Conservation (phyloP, 805 yeast species). For the Scheffersomyces stipitis region DNA sequence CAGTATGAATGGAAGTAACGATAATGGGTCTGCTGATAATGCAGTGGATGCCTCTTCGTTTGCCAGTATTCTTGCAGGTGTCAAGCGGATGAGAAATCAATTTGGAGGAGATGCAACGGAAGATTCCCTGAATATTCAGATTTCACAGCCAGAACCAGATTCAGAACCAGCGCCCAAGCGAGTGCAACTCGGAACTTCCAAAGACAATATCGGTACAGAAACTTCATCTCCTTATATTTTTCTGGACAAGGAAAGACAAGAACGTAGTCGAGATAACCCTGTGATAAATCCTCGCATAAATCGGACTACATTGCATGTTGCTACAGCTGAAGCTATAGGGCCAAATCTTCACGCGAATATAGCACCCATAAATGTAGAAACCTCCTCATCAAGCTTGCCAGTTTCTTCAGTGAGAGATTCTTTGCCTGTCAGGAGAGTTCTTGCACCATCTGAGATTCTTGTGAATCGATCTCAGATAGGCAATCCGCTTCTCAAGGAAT, state of each 20-base stretch:
- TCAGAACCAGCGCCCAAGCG: too few relatives aligned
- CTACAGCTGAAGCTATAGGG: neutral
- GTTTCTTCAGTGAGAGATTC: neutral
- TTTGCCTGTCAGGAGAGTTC: neutral
- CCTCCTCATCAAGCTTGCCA: too few relatives aligned
- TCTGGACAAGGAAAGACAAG: neutral
- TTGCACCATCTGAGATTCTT: conserved; percentile 11
- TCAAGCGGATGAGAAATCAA: conserved; percentile 55
- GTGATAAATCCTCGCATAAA: neutral
- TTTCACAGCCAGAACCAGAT: neutral
- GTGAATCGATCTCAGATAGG: conserved; percentile 61
- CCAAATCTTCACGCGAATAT: too few relatives aligned
- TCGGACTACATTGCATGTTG: neutral
- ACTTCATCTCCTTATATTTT: too few relatives aligned
- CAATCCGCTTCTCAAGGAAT: conserved; percentile 60
- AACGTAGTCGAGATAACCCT: too few relatives aligned
- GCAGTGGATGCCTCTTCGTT: conserved; percentile 61
- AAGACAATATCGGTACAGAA: too few relatives aligned
- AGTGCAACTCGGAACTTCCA: neutral
- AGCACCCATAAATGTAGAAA: too few relatives aligned
- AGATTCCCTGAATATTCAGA: neutral
- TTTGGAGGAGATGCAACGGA: conserved; percentile 17
- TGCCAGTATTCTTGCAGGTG: conserved; percentile 71
- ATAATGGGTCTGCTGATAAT: too few relatives aligned
- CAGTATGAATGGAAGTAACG: too few relatives aligned